Percentiles rank a stretch among this genome's conserved stretches.
phyloP scores from a whole-genome alignment of 164 flowering plant species.

The Aristolochia californica region DNA sequence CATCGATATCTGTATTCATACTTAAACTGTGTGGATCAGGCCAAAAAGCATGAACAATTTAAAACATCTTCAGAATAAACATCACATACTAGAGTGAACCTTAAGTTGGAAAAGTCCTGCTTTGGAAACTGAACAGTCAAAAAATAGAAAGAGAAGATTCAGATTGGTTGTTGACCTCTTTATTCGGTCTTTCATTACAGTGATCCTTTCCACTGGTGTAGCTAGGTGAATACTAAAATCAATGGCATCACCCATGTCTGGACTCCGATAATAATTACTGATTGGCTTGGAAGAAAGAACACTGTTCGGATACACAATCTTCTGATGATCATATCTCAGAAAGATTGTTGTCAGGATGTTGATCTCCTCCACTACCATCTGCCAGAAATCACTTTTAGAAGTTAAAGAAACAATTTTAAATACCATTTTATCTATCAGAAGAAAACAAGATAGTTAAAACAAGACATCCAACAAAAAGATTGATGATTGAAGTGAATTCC shows the following conservation, averaged over 20 bases:
- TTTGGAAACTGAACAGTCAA: not conserved
- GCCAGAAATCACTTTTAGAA: not conserved
- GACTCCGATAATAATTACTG: conserved; percentile 48
- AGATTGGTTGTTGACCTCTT: conserved; percentile 18
- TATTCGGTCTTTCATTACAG: conserved; percentile 32
- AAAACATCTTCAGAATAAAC: not conserved
- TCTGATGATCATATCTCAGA: conserved; percentile 42
- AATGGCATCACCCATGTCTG: conserved; percentile 46
- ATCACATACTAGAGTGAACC: not conserved
- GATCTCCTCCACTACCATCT: conserved; percentile 75
- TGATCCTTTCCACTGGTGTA: conserved; percentile 47
- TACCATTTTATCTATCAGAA: too few species aligned
- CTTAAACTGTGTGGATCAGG: too few species aligned
- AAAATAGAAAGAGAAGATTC: not conserved
- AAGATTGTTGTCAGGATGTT: conserved; percentile 59
- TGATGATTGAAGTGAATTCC: not conserved
- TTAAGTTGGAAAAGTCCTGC: not conserved
- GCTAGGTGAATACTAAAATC: conserved; percentile 49
- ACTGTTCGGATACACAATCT: conserved; percentile 52
- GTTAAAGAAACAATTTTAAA: not conserved
- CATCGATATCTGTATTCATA: too few species aligned
- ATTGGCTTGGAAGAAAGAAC: conserved; percentile 41
- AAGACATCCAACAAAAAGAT: too few species aligned
- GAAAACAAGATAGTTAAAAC: too few species aligned
- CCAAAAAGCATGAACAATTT: too few species aligned